Conservation (phyloP, 345 rosid species). For the Nephelium lappaceum region DNA sequence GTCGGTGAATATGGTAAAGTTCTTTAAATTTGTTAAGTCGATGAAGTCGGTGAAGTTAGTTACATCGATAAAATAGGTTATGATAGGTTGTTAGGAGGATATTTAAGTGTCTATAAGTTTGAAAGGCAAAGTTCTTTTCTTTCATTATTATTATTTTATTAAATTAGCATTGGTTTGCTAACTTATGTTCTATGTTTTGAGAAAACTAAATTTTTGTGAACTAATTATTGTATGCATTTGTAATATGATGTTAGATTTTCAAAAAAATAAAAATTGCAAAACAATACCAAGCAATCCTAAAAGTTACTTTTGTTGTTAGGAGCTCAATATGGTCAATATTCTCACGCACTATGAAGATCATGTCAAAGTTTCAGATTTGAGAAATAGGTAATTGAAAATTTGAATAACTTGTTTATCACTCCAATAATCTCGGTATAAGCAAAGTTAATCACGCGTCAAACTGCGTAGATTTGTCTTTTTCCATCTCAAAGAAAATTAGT, state of each 20-base stretch:
- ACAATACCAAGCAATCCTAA: not conserved
- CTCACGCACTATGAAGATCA: slow-evolving; percentile 2
- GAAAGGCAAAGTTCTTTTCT: not conserved
- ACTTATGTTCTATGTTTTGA: not conserved
- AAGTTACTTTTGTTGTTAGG: not conserved
- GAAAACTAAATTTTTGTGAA: not conserved
- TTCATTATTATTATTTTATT: no score
- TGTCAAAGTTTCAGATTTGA: slow-evolving; percentile 8
- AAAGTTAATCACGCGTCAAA: not conserved
- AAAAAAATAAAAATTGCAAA: not conserved
- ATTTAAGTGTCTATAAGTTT: not conserved
- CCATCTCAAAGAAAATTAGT: not conserved
- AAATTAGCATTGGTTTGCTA: no score
- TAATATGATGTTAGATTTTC: not conserved
- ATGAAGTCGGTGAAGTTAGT: no score
- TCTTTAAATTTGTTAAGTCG: no score
- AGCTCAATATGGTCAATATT: slow-evolving; percentile 7
- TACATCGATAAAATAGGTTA: no score
- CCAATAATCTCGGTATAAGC: not conserved
- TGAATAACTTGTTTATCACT: not conserved
- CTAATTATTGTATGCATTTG: not conserved
- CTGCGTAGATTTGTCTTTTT: not conserved
- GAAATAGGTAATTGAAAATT: not conserved
- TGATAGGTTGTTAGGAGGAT: no score
- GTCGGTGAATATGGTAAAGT: no score